Evolutionary conservation across 495 filamentous ascomycete genomes (phyloP).

Genomic region (Penicillium maclennaniae): DNA sequence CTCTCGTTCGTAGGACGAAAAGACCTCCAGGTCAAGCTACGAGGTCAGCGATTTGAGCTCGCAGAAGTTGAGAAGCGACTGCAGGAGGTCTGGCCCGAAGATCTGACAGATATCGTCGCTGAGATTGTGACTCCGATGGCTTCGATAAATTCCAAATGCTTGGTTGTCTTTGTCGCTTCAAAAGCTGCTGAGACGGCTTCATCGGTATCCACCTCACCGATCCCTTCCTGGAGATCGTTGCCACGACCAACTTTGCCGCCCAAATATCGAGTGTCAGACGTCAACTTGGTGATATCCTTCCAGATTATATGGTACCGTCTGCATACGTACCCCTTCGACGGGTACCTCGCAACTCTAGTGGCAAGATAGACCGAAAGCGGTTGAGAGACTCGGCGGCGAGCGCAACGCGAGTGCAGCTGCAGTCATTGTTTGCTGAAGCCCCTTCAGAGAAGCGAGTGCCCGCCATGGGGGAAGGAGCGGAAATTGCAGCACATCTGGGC

Average conservation of each 20-base stretch:
- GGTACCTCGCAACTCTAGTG: slow-evolving; percentile 12
- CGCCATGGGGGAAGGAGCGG: slow-evolving; percentile 18
- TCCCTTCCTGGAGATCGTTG: neutral
- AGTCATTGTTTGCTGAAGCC: neutral
- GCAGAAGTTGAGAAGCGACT: slow-evolving; percentile 39
- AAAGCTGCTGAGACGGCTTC: neutral
- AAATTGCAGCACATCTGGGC: slow-evolving; percentile 32
- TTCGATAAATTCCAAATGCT: neutral
- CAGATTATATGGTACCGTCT: slow-evolving; percentile 18
- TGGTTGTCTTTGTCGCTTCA: neutral
- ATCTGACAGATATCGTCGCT: slow-evolving; percentile 19
- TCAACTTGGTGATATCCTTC: slow-evolving; percentile 1
- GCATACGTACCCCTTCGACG: slow-evolving; percentile 8
- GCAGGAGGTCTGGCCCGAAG: neutral
- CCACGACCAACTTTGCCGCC: neutral
- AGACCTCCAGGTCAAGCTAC: neutral
- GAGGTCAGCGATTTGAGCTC: slow-evolving; percentile 29
- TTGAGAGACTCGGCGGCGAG: slow-evolving; percentile 4
- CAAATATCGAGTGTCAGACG: neutral
- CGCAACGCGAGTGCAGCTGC: too few relatives aligned
- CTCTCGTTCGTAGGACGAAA: neutral
- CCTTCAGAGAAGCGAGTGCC: slow-evolving; percentile 3
- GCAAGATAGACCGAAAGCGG: slow-evolving; percentile 16
- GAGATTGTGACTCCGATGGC: slow-evolving; percentile 1
- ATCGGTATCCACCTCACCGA: neutral